Percentiles rank a stretch among this genome's conserved stretches.
These are phyloP conservation scores for Sclerotinia borealis DNA, from an alignment of 2,329 filamentous ascomycete genomes.

Conservation along the genomic window DNA sequence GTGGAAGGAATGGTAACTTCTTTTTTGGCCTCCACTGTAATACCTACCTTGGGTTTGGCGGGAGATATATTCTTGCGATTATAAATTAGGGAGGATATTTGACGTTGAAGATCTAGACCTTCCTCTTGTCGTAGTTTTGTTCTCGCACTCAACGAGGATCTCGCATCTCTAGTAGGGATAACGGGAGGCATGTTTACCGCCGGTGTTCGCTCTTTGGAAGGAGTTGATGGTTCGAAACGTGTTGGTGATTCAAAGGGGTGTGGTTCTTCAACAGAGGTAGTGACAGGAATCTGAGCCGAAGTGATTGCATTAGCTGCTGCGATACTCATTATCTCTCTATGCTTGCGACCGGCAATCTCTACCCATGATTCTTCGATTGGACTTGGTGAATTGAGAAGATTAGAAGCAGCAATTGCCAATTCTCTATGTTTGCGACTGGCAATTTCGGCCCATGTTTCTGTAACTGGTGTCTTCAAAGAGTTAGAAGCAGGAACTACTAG, in stretches of 20 bases:
- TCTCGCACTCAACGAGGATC: not conserved
- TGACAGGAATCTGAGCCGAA: not conserved
- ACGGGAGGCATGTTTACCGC: no score
- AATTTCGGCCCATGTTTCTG: not conserved
- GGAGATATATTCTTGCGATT: not conserved
- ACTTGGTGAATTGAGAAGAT: not conserved
- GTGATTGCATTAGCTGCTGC: not conserved
- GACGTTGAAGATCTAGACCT: not conserved
- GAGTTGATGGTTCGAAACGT: not conserved
- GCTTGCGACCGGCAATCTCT: constrained; percentile 3
- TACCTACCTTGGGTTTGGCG: not conserved
- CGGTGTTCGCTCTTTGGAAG: no score
- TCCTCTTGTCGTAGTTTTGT: not conserved
- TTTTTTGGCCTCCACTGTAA: not conserved
- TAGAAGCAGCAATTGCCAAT: not conserved
- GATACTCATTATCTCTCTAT: not conserved
- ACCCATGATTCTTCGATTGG: not conserved
- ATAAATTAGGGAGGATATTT: constrained; percentile 1
- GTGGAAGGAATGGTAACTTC: not conserved
- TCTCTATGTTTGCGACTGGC: not conserved
- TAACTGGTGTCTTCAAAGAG: not conserved
- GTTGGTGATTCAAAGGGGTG: not conserved
- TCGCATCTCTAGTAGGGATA: not conserved
- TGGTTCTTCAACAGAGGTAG: not conserved
- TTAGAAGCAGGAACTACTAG: not conserved